phyloP scores from a whole-genome alignment of 495 filamentous ascomycete species.

The Talaromyces adpressus region DNA sequence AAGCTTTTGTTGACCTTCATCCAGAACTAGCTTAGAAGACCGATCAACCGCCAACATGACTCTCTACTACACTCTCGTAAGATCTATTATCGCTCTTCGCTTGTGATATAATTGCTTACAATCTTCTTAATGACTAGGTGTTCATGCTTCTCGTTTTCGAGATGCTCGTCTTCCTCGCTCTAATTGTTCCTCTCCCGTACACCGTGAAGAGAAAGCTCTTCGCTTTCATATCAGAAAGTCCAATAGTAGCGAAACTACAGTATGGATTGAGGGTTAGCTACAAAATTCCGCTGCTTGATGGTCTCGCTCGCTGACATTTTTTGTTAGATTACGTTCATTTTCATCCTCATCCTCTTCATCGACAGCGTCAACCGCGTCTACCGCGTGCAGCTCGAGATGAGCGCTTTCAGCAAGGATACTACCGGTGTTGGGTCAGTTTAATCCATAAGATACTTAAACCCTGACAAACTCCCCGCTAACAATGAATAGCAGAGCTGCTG shows the following conservation, averaged over 20 bases:
- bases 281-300: neutral
- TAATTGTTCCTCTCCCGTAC: conserved; percentile 90
- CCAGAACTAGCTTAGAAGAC: neutral
- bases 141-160: conserved; percentile 87
- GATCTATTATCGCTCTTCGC: conserved; percentile 26
- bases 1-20: conserved; percentile 5
- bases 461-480: conserved; percentile 15
- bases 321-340: conserved; percentile 91
- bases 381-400: conserved; percentile 84
- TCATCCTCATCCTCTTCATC: conserved; percentile 95
- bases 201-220: conserved; percentile 81
- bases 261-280: conserved; percentile 66
- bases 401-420: conserved; percentile 47
- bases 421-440: conserved; percentile 35
- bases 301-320: neutral
- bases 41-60: conserved; percentile 63
- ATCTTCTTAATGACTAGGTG: conserved; percentile 49
- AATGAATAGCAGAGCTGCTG: conserved; percentile 48
- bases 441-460: neutral
- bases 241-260: conserved; percentile 69
- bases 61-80: conserved; percentile 96
- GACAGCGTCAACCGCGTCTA: conserved; percentile 99
- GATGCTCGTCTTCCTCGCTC: conserved; percentile 86
- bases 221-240: conserved; percentile 86
- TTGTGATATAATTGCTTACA: neutral